These are phyloP conservation scores for Phytophthora pluvialis DNA, from an alignment of 352 stramenopile genomes.

Conservation along the genomic window DNA sequence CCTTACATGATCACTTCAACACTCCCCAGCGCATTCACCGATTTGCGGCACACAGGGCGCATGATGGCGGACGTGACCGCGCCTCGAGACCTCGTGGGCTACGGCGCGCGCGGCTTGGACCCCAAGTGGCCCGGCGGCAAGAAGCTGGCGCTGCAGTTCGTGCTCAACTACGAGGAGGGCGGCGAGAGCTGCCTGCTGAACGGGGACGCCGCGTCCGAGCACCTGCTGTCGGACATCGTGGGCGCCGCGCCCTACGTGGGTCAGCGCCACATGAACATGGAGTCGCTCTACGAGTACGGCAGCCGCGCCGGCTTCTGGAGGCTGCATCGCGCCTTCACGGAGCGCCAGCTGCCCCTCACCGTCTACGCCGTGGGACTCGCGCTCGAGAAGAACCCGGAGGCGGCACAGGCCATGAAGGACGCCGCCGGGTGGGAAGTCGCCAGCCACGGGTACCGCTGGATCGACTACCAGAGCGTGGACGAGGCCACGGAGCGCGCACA, in stretches of 20 bases:
- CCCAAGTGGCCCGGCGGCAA: slow-evolving; percentile 83
- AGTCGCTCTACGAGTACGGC: slow-evolving; percentile 97
- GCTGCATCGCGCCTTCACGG: slow-evolving; percentile 91
- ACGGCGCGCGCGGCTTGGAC: slow-evolving; percentile 74
- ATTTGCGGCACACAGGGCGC: slow-evolving; percentile 12
- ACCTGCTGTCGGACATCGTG: slow-evolving; percentile 94
- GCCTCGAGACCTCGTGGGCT: slow-evolving; percentile 88
- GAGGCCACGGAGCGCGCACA: slow-evolving; percentile 93
- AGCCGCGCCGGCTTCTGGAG: slow-evolving; percentile 95
- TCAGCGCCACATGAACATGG: slow-evolving; percentile 93
- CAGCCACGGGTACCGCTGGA: slow-evolving; percentile 95
- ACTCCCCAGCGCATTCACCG: slow-evolving; percentile 3
- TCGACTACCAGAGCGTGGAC: slow-evolving; percentile 95
- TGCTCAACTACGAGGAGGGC: slow-evolving; percentile 98
- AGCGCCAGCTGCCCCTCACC: slow-evolving; percentile 89
- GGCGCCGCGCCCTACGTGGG: slow-evolving; percentile 73
- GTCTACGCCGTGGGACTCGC: slow-evolving; percentile 96
- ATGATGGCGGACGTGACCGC: slow-evolving; percentile 11
- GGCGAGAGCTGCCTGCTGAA: slow-evolving; percentile 94
- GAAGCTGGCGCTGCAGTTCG: slow-evolving; percentile 93
- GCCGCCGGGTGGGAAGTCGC: slow-evolving; percentile 93
- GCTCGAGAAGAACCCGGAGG: slow-evolving; percentile 93
- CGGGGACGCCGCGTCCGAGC: slow-evolving; percentile 89
- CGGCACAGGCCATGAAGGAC: slow-evolving; percentile 91
- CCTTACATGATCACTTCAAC: slow-evolving; percentile 9